These are phyloP conservation scores for Diaporthe caulivora DNA, from an alignment of 2,329 filamentous ascomycete genomes.

Conservation along the genomic window DNA sequence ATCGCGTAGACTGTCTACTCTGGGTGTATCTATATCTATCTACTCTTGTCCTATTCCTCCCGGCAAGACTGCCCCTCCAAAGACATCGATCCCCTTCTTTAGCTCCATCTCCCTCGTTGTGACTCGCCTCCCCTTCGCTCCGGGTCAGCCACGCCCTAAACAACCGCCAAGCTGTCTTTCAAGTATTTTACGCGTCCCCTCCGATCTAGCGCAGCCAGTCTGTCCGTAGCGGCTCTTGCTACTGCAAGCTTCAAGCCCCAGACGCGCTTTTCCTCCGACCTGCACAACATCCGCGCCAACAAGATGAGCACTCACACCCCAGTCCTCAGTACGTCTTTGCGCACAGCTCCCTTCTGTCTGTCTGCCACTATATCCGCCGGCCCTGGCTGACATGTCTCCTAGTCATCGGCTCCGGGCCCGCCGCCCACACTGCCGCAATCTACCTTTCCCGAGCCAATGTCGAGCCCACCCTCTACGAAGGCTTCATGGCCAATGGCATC, in stretches of 20 bases:
- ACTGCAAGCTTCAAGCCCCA: slow-evolving; percentile 70
- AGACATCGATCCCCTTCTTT: neutral
- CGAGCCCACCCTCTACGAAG: slow-evolving; percentile 96
- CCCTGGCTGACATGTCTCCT: slow-evolving; percentile 28
- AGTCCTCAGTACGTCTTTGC: slow-evolving; percentile 79
- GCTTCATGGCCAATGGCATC: slow-evolving; percentile 97
- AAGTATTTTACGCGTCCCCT: slow-evolving; percentile 82
- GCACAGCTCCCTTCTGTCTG: slow-evolving; percentile 20
- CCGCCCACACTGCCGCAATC: slow-evolving; percentile 96
- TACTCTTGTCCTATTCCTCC: neutral
- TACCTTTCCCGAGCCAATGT: slow-evolving; percentile 96
- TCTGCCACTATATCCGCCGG: slow-evolving; percentile 9
- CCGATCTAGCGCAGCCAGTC: slow-evolving; percentile 78
- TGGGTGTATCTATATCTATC: slow-evolving; percentile 10
- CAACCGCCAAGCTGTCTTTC: slow-evolving; percentile 90
- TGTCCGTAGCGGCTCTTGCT: slow-evolving; percentile 79
- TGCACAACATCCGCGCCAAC: slow-evolving; percentile 57
- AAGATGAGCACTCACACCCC: slow-evolving; percentile 85
- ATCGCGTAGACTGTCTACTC: neutral
- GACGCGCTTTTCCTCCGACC: slow-evolving; percentile 47
- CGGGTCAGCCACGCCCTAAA: neutral
- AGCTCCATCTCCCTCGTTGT: neutral
- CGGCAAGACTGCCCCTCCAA: slow-evolving; percentile 11
- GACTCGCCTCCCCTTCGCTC: neutral
- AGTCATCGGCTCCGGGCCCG: slow-evolving; percentile 94